phyloP scores from a whole-genome alignment of 306 rosid species.

The Dryas drummondii region DNA sequence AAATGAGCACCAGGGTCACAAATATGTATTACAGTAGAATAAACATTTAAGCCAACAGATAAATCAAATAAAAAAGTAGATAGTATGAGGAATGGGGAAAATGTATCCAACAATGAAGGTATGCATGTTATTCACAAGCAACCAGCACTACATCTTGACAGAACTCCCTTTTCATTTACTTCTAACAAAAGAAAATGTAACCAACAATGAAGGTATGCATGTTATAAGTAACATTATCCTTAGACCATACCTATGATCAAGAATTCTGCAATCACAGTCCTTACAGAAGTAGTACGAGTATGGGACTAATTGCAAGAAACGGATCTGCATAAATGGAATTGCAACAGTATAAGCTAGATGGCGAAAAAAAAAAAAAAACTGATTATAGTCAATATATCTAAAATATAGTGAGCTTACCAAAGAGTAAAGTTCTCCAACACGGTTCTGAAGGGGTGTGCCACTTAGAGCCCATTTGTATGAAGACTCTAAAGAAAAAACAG shows the following conservation, averaged over 20 bases:
- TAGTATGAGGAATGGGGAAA: background rate
- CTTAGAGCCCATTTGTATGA: constrained; percentile 89
- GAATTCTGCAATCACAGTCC: constrained; percentile 87
- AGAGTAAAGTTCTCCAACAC: constrained; percentile 84
- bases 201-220: background rate
- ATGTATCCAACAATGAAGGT: background rate
- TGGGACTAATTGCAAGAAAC: constrained; percentile 77
- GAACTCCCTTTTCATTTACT: background rate
- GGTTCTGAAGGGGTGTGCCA: constrained; percentile 94
- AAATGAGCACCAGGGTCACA: constrained; percentile 26
- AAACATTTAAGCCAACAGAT: background rate
- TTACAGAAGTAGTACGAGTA: constrained; percentile 81
- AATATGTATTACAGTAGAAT: constrained; percentile 19
- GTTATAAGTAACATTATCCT: constrained; percentile 16
- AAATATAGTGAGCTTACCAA: constrained; percentile 44
- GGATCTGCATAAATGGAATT: constrained; percentile 55
- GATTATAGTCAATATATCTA: constrained; percentile 5
- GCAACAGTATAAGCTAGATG: constrained; percentile 27
- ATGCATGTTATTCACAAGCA: background rate
- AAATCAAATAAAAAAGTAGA: constrained; percentile 4
- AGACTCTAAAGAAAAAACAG: constrained; percentile 80
- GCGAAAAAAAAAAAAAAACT: constrained; percentile 7
- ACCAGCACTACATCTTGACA: background rate
- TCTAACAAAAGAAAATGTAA: background rate
- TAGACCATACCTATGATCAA: constrained; percentile 69